Evolutionary conservation across 1,284 basidiomycete species (phyloP).

Genomic region (Boletus sp.): DNA sequence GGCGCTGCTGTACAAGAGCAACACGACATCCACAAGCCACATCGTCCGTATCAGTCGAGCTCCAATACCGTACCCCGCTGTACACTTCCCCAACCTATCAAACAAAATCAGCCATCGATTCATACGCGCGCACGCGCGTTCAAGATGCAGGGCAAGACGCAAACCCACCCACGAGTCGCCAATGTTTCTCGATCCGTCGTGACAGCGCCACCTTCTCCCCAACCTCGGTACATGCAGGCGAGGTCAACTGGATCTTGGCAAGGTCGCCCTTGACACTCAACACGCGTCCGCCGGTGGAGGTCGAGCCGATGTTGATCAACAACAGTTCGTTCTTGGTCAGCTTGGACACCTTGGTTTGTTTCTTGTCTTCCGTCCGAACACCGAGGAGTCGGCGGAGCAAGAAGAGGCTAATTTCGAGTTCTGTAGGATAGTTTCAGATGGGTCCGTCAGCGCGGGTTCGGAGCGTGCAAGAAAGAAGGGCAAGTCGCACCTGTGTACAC

Average conservation of each 20-base stretch:
- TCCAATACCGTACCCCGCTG: constrained; percentile 54
- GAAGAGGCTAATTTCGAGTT: constrained; percentile 90
- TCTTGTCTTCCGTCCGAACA: constrained; percentile 97
- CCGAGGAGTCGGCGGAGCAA: constrained; percentile 92
- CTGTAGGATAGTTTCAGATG: constrained; percentile 34
- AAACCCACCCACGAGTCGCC: constrained; percentile 78
- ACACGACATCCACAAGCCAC: neutral
- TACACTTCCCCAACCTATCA: constrained; percentile 53
- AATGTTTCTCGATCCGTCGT: constrained; percentile 95
- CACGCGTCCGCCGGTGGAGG: constrained; percentile 90
- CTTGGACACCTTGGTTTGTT: constrained; percentile 94
- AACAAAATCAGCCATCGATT: neutral
- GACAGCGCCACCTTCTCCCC: constrained; percentile 95
- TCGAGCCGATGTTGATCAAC: constrained; percentile 92
- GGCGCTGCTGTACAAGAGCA: neutral
- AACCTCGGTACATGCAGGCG: constrained; percentile 90
- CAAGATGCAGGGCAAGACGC: no score
- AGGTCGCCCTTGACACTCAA: constrained; percentile 88
- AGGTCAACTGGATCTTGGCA: constrained; percentile 88
- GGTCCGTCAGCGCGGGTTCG: neutral
- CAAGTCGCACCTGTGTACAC: constrained; percentile 80
- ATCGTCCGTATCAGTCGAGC: constrained; percentile 37
- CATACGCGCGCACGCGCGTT: neutral
- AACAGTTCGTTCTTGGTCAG: constrained; percentile 91
- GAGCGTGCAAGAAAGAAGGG: neutral